Evolutionary conservation across 164 flowering plant species (phyloP), one percentile per base, ranked within the genome.

Genomic region (Sextonia rubra): DNA sequence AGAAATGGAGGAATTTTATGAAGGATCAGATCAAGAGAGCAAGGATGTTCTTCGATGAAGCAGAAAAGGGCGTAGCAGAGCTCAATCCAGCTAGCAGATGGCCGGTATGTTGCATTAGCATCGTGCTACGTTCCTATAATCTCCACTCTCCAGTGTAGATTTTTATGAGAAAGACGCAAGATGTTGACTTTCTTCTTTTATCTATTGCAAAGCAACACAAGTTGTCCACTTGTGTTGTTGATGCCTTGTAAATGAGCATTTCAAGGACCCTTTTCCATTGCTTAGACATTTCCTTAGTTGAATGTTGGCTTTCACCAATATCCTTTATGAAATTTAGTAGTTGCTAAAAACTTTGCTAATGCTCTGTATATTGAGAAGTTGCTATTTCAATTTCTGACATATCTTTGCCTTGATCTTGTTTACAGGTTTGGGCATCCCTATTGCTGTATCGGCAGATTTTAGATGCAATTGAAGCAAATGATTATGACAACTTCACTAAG

Each of bases 1-100:
- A 89, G 64, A 91, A 88, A 71, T 91, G 98, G 98, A 84, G 91
- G 71, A 83, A 17, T 68, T 92, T 92, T 82, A 92, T 92, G 98
- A 91, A 82, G 71, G 81, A 78, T 18, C 98, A 92, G 77, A 90
- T 92, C 25, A 85, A 86, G 77, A 78, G 98, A 73, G 94, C 98
- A 47, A 83, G 93, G 78, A 87, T 82, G 88, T 91, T 90, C 85
- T 92, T 90, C 69, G 91, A 89, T 66, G 82, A 82, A 71, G 87
- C 87, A 3, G 87, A 83, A 76, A 81, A 79, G 68, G 87, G 85
- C n/a, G 83, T 84, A 2, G 7, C 74, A 52, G 85, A 83, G 74
- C 80, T 84, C 8, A 81, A 69, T 47, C 44, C 81, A 20, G 83
- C 82, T 7, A 84, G 85, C 71, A 77, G 87, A 77, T 84, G 85